Percentiles rank a stretch among this genome's conserved stretches.
Conservation (phyloP, 164 flowering plant genomes). For the Sextonia rubra region DNA sequence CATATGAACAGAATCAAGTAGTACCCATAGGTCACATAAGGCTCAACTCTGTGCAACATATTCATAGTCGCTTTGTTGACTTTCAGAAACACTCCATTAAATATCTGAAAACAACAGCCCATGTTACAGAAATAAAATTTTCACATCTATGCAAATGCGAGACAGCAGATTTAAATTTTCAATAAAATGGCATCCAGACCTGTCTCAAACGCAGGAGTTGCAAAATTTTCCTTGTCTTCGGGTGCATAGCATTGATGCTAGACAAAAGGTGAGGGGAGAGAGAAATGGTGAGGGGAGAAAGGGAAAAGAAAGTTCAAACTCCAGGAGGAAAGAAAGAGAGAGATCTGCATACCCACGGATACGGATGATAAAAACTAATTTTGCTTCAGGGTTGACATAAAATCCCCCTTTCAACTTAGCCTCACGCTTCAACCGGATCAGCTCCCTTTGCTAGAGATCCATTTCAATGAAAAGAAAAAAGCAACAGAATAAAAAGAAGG, state of each 20-base stretch:
- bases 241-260: constrained; percentile 19
- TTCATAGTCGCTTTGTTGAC: constrained; percentile 68
- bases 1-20: not conserved
- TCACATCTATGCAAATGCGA: too few species aligned
- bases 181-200: constrained; percentile 21
- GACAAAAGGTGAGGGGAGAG: constrained; percentile 3
- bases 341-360: constrained; percentile 42
- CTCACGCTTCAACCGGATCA: constrained; percentile 34
- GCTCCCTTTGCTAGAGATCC: constrained; percentile 24
- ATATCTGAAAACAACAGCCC: constrained; percentile 31
- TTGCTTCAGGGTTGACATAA: constrained; percentile 57
- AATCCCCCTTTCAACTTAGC: constrained; percentile 49
- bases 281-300: not conserved
- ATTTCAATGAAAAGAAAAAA: not conserved
- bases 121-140: too few species aligned
- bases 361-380: constrained; percentile 43
- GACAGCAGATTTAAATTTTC: too few species aligned
- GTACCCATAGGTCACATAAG: constrained; percentile 62
- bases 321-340: not conserved
- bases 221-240: constrained; percentile 33
- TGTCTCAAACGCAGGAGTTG: constrained; percentile 58
- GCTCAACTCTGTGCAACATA: constrained; percentile 65
- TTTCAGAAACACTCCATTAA: constrained; percentile 62
- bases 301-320: not conserved
- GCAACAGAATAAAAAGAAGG: not conserved